A percentile compares a stretch with the other conserved stretches of the same genome.
These are phyloP conservation scores for Trichoderma sp. DNA, from an alignment of 2,329 filamentous ascomycete genomes.

Conservation along the genomic window DNA sequence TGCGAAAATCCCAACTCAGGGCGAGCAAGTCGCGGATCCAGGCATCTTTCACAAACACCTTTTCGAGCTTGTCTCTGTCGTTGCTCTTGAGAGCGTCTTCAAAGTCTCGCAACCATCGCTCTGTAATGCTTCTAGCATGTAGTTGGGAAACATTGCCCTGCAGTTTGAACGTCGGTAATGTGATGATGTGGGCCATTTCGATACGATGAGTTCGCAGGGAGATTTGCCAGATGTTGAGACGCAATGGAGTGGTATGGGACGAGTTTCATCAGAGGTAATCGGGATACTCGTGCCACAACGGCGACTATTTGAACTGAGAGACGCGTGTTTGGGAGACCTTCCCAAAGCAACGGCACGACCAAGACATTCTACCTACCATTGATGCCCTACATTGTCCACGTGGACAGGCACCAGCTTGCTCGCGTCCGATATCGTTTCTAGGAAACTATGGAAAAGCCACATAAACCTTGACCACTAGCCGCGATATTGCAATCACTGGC, in stretches of 20 bases:
- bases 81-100: neutral
- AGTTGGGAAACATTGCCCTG: conserved; percentile 1
- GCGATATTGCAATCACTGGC: neutral
- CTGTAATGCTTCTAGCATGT: neutral
- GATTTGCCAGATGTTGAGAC: neutral
- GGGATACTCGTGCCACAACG: too few species aligned
- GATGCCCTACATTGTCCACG: conserved; percentile 4
- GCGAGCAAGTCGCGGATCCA: conserved; percentile 60
- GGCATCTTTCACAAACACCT: conserved; percentile 43
- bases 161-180: conserved; percentile 11
- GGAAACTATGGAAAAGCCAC: neutral
- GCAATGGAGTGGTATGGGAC: too few species aligned
- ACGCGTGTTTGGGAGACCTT: neutral
- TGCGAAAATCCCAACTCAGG: conserved; percentile 55
- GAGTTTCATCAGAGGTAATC: too few species aligned
- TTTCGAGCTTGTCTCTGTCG: neutral
- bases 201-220: neutral
- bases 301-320: neutral
- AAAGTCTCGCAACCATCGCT: conserved; percentile 6
- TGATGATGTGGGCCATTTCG: conserved; percentile 7
- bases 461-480: neutral
- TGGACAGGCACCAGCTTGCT: neutral
- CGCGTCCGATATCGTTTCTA: conserved; percentile 10
- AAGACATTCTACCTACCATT: neutral
- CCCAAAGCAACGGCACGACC: too few species aligned